phyloP scores from a whole-genome alignment of 768 basidiomycete species.

The Gymnopilus dilepis region DNA sequence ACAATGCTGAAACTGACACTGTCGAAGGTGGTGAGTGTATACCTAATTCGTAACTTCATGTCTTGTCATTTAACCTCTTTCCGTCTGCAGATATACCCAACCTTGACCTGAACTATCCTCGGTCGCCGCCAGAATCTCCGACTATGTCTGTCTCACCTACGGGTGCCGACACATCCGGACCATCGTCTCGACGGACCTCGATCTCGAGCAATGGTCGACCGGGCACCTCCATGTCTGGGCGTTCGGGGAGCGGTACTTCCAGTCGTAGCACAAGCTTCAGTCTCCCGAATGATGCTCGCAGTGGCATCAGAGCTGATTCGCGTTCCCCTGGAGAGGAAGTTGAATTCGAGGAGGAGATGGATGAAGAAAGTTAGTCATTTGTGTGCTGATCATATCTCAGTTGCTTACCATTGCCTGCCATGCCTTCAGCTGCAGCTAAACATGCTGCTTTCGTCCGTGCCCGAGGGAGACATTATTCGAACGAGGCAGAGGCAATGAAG shows the following conservation, averaged over 20 bases:
- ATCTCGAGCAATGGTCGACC: constrained; percentile 68
- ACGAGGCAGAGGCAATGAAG: constrained; percentile 94
- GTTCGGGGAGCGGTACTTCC: constrained; percentile 64
- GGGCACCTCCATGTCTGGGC: constrained; percentile 53
- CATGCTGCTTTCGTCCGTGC: constrained; percentile 84
- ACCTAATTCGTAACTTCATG: background rate
- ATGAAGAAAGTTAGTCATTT: constrained; percentile 74
- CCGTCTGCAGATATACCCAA: constrained; percentile 75
- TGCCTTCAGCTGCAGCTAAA: constrained; percentile 69
- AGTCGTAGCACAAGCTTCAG: constrained; percentile 88
- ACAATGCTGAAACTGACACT: constrained; percentile 85
- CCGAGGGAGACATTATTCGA: constrained; percentile 85
- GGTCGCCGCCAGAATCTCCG: constrained; percentile 38
- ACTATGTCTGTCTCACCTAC: constrained; percentile 58
- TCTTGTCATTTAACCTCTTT: constrained; percentile 3
- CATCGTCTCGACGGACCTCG: constrained; percentile 77
- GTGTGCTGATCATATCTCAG: background rate
- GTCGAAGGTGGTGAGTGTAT: constrained; percentile 75
- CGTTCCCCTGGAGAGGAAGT: constrained; percentile 71
- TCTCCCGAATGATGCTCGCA: constrained; percentile 71
- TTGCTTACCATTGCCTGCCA: background rate
- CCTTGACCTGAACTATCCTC: constrained; percentile 61
- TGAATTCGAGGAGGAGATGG: constrained; percentile 83
- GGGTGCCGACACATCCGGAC: constrained; percentile 64
- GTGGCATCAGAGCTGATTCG: constrained; percentile 58